Conservation (phyloP, 1,139 yeast species). For the Yamadazyma taylorii region DNA sequence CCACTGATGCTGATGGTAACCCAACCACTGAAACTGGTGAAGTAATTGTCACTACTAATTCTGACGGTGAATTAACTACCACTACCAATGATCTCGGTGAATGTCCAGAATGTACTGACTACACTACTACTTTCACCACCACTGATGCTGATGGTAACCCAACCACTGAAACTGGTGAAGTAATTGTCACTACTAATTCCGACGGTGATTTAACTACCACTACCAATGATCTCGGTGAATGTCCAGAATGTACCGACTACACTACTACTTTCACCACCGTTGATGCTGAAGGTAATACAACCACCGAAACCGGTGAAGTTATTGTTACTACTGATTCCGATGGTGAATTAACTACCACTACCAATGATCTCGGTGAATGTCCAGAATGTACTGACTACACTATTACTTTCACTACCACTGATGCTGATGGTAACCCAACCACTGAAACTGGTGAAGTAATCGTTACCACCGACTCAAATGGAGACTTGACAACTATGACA, state of each 20-base stretch:
- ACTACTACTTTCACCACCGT: constrained; percentile 7
- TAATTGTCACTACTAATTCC: constrained; percentile 13
- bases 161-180: constrained; percentile 12
- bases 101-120: constrained; percentile 8
- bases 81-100: constrained; percentile 4
- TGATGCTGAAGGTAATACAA: constrained; percentile 9
- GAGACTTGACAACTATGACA: constrained; percentile 8
- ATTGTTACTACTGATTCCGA: constrained; percentile 4
- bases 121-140: constrained; percentile 6
- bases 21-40: constrained; percentile 4
- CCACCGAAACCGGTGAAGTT: constrained; percentile 8
- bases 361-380: constrained; percentile 9
- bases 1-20: too few relatives aligned
- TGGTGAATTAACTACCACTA: constrained; percentile 8
- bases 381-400: constrained; percentile 17
- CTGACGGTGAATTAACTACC: constrained; percentile 10
- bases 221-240: constrained; percentile 6
- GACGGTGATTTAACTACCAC: constrained; percentile 14
- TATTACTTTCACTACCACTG: constrained; percentile 16
- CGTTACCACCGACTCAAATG: constrained; percentile 13
- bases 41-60: constrained; percentile 14
- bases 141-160: constrained; percentile 6
- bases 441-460: constrained; percentile 12
- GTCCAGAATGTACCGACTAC: constrained; percentile 9
- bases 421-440: constrained; percentile 12